Base-by-base conservation (phyloP, 116 monocot genomes). In the Cymodocea nodosa region DNA sequence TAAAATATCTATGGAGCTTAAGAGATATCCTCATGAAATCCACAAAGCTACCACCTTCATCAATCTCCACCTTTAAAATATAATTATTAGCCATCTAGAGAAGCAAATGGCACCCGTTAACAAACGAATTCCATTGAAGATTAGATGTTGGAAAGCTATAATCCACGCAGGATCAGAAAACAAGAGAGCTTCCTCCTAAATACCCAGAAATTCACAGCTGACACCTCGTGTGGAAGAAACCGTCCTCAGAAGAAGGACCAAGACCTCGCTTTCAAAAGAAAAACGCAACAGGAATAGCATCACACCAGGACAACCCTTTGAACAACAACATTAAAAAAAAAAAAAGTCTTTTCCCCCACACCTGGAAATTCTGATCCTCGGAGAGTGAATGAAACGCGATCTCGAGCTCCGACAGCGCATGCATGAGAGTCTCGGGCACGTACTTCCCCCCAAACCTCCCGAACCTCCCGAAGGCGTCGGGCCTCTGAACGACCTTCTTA, bases 371-470 rank as follows among this genome's bases (percentile, higher is more conserved):
- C 14, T 35, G 24, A 18, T 76, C 90, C 20, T 56, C 65, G 17
- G 83, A 65, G 56, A 86, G 70, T 5, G 64, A 19, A 25, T 39
- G 68, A 58, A 86, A 86, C 39, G 90, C 90, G 52, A 20, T 63
- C 75, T 90, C 90, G 15, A 90, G 83, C 71, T 90, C 86, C 10
- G 64, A 51, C 13, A 76, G 66, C 12, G 76, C 76, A 17, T 76
- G 50, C 70, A 76, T 71, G 51, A 86, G 83, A 23, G 90, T 90
- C 66, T 90, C 90, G 9, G 90, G 90, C 23, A 90, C 90, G 24
- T 90, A 90, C 77, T 86, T 90, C 52, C 90, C 90, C 50, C 90
- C 90, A 49, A 86, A 90, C 71, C 60, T 80, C 56, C 90, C 90
- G 69, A 90, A 90, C 50, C 85, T 49, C 10, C 90, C 90, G 37